Base-by-base conservation (phyloP, 106 monocot genomes). In the Dioscorea alata region DNA sequence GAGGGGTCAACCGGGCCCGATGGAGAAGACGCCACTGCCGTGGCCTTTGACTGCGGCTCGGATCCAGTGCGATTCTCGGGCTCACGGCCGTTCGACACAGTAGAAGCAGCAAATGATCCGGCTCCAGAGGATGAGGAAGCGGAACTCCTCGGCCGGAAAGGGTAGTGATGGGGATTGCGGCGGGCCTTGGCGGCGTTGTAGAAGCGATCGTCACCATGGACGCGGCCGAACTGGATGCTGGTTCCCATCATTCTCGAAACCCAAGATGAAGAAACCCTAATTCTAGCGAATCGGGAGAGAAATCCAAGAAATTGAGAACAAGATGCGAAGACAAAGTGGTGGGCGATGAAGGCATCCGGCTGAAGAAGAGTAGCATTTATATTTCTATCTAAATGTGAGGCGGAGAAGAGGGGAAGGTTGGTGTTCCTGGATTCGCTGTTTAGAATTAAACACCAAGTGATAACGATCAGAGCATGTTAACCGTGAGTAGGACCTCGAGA, bases 131-230 rank as follows among this genome's bases (percentile, higher is more conserved):
- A 42, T 1, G 42, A 42, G 42, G 42, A 42, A 42, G 42, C 42
- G 42, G 42, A 42, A 42, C 63, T 71, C 18, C 48, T 23, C 14
- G 74, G 64, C 42, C 63, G 50, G 50, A 54, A 59, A 0, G 59
- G 59, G 69, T 42, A 42, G 42, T 42, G 42, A 42, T 57, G 65
- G 23, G 70, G 63, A 6, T 62, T 63, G 23, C 76, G 25, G 25
- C 73, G 73, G 2, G 61, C 73, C 73, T 64, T 78, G 12, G 70
- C 72, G 13, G 77, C 57, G 50, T 66, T 31, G 70, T 79, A 78
- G 76, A 83, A 83, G 13, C 83, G 71, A 13, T 82, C 79, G 28
- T 80, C 83, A 14, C 75, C 82, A 50, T 69, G 78, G 49, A 25
- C 61, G n/a, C 84, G 65, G 49, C 68, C 58, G 33, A 77, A 74